Percentiles rank a stretch among this genome's conserved stretches.
phyloP scores from a whole-genome alignment of 2,329 filamentous ascomycete species.

The Neonectria faginata region DNA sequence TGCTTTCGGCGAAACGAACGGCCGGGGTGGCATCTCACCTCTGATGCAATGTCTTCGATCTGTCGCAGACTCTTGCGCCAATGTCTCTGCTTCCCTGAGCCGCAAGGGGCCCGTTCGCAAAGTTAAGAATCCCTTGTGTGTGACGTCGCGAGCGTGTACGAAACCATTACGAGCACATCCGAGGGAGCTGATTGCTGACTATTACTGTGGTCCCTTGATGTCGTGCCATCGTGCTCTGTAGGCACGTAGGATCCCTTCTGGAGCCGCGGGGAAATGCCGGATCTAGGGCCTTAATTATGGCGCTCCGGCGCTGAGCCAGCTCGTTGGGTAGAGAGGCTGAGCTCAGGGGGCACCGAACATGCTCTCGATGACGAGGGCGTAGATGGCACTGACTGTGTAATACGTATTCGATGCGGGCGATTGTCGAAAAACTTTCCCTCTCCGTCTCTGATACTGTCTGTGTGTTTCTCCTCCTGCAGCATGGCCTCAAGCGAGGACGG shows the following conservation, averaged over 20 bases:
- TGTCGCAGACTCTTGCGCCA: slow-evolving; percentile 10
- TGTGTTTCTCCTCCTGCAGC: slow-evolving; percentile 22
- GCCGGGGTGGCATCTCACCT: slow-evolving; percentile 6
- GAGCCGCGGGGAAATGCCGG: slow-evolving; percentile 25
- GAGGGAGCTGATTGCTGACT: not conserved
- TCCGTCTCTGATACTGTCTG: slow-evolving; percentile 13
- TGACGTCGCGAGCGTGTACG: not conserved
- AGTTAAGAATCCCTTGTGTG: not conserved
- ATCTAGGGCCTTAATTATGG: slow-evolving; percentile 15
- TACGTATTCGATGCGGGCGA: slow-evolving; percentile 9
- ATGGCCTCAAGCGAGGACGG: slow-evolving; percentile 14
- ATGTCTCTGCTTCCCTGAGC: slow-evolving; percentile 9
- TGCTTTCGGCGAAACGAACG: slow-evolving; percentile 31
- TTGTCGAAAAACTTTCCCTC: slow-evolving; percentile 12
- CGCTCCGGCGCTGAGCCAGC: slow-evolving; percentile 18
- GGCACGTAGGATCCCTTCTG: slow-evolving; percentile 12
- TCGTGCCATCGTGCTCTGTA: slow-evolving; percentile 16
- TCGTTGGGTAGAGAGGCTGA: slow-evolving; percentile 14
- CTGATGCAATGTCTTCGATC: slow-evolving; percentile 25
- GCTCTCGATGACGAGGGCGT: slow-evolving; percentile 1
- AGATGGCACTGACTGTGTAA: not conserved
- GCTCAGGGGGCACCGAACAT: not conserved
- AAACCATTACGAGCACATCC: slow-evolving; percentile 3
- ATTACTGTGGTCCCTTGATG: slow-evolving; percentile 6
- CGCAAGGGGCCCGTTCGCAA: not conserved